phyloP scores from a whole-genome alignment of 2,329 filamentous ascomycete genomes.

The Penicillium sp. region DNA sequence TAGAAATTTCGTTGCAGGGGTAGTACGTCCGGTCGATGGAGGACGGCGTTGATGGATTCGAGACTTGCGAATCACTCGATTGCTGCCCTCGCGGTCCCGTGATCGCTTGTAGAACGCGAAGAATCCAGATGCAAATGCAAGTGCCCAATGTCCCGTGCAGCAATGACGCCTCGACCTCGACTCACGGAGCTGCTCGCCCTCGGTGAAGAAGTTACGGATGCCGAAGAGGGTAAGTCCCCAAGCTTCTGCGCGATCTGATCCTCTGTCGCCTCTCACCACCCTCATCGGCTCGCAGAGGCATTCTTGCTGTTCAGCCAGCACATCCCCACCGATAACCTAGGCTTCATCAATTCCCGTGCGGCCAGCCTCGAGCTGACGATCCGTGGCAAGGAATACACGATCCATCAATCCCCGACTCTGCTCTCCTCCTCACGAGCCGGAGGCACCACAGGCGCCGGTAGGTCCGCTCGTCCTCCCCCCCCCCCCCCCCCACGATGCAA shows the following conservation, averaged over 20 bases:
- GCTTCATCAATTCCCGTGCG: slow-evolving; percentile 75
- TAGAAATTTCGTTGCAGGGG: too few species aligned
- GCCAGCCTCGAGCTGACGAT: slow-evolving; percentile 65
- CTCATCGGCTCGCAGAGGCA: slow-evolving; percentile 63
- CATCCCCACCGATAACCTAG: slow-evolving; percentile 72
- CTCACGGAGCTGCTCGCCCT: slow-evolving; percentile 39
- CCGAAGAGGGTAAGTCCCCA: slow-evolving; percentile 59
- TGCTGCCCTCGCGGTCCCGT: slow-evolving; percentile 11
- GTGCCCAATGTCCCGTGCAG: too few species aligned
- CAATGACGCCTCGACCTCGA: too few species aligned
- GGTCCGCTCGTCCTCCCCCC: slow-evolving; percentile 8
- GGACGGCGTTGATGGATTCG: background rate
- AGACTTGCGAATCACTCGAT: background rate
- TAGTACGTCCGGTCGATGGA: too few species aligned
- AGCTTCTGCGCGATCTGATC: background rate
- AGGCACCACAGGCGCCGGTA: slow-evolving; percentile 71
- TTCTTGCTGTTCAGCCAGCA: slow-evolving; percentile 80
- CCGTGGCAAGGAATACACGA: slow-evolving; percentile 65
- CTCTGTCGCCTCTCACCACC: slow-evolving; percentile 2
- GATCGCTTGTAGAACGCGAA: too few species aligned
- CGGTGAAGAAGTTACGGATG: slow-evolving; percentile 53
- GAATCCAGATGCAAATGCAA: too few species aligned
- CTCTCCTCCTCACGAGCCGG: slow-evolving; percentile 71
- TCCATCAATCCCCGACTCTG: slow-evolving; percentile 80
- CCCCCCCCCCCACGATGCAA: slow-evolving; percentile 10